Percentiles rank a stretch among this genome's conserved stretches.
Conservation (phyloP, 148 eudicot genomes). For the Camellia granthamiana region DNA sequence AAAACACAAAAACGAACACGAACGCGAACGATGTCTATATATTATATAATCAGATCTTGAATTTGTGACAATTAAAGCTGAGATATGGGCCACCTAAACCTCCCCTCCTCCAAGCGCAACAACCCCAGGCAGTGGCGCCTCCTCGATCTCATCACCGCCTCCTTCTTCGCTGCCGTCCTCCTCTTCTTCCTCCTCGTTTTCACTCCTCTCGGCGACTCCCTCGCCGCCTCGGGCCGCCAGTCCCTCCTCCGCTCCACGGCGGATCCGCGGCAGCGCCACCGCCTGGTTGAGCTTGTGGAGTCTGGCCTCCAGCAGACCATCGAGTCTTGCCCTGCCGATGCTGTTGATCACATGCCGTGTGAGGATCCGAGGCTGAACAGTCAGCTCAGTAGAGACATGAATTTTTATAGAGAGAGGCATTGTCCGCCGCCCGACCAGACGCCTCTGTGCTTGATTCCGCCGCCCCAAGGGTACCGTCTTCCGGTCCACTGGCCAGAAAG, state of each 20-base stretch:
- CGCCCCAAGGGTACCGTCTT: slow-evolving; percentile 59
- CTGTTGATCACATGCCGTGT: slow-evolving; percentile 85
- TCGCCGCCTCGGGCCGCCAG: slow-evolving; percentile 81
- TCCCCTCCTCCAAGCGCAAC: slow-evolving; percentile 64
- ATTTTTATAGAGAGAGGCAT: slow-evolving; percentile 81
- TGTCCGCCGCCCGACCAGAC: slow-evolving; percentile 61
- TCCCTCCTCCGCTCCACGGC: slow-evolving; percentile 55
- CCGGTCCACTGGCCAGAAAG: slow-evolving; percentile 88
- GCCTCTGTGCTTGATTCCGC: slow-evolving; percentile 72
- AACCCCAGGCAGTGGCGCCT: slow-evolving; percentile 55
- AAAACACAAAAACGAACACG: too few relatives aligned
- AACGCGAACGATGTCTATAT: too few relatives aligned
- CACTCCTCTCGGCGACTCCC: slow-evolving; percentile 73
- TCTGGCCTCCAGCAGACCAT: slow-evolving; percentile 35
- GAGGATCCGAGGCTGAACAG: slow-evolving; percentile 83
- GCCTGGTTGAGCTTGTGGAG: slow-evolving; percentile 47
- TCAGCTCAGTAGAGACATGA: slow-evolving; percentile 81
- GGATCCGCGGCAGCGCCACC: slow-evolving; percentile 62
- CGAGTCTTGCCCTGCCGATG: slow-evolving; percentile 58
- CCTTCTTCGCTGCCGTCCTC: slow-evolving; percentile 59
- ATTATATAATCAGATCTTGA: slow-evolving; percentile 23
- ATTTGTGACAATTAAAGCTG: not conserved
- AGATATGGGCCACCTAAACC: slow-evolving; percentile 69
- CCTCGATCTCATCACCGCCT: slow-evolving; percentile 52
- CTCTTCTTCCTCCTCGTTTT: slow-evolving; percentile 66